A percentile compares a stretch with the other conserved stretches of the same genome.
Evolutionary conservation across 345 rosid genomes (phyloP).

Genomic region (Syzygium aromaticum): DNA sequence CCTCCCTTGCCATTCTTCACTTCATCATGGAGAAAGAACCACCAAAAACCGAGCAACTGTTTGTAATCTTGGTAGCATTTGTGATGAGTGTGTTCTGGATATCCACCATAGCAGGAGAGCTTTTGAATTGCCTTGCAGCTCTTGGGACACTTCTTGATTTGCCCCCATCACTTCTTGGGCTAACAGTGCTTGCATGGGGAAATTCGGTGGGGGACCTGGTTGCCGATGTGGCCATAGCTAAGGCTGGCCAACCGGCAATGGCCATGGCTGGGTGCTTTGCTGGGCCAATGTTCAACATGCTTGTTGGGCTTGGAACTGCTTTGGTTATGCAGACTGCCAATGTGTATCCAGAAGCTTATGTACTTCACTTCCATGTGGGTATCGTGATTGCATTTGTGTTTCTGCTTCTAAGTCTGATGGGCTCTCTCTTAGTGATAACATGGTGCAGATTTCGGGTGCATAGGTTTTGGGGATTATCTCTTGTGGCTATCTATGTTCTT

Average conservation of each 20-base stretch:
- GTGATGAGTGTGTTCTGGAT: constrained; percentile 96
- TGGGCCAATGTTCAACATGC: constrained; percentile 98
- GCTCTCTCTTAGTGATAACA: constrained; percentile 79
- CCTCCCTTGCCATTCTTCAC: constrained; percentile 69
- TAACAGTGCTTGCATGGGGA: constrained; percentile 97
- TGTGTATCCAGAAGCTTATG: constrained; percentile 67
- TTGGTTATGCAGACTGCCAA: constrained; percentile 69
- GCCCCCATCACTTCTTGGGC: constrained; percentile 81
- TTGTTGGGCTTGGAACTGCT: constrained; percentile 86
- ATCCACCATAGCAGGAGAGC: constrained; percentile 90
- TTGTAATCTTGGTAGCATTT: constrained; percentile 56
- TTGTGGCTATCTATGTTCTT: constrained; percentile 68
- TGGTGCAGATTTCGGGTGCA: constrained; percentile 96
- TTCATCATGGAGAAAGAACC: constrained; percentile 70
- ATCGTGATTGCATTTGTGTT: constrained; percentile 84
- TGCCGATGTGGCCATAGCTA: constrained; percentile 93
- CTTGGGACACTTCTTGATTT: constrained; percentile 66
- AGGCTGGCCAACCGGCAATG: constrained; percentile 97
- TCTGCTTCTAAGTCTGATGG: constrained; percentile 86
- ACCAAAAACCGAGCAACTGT: constrained; percentile 75
- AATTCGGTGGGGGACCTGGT: constrained; percentile 97
- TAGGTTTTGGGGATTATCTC: constrained; percentile 89
- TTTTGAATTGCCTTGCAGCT: constrained; percentile 79
- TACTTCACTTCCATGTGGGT: constrained; percentile 70
- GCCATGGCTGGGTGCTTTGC: constrained; percentile 99